Percentiles rank a stretch among this genome's conserved stretches.
phyloP scores from a whole-genome alignment of 2,329 filamentous ascomycete genomes.

The Penicillium sp. region DNA sequence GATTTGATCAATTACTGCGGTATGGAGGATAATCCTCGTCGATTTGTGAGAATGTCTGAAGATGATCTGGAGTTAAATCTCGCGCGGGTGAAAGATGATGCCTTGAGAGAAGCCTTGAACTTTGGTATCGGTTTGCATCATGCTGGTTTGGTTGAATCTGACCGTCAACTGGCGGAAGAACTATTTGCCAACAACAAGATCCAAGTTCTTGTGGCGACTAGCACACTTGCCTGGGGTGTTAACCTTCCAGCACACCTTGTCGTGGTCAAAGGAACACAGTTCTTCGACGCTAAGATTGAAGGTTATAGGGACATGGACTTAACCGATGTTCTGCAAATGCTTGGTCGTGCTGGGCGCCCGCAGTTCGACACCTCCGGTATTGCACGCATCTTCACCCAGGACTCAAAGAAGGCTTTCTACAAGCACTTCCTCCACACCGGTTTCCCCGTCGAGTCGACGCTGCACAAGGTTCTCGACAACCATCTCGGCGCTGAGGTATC shows the following conservation, averaged over 20 bases:
- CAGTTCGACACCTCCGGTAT: constrained; percentile 96
- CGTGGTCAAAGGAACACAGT: constrained; percentile 96
- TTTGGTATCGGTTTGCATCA: constrained; percentile 97
- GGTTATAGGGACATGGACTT: constrained; percentile 98
- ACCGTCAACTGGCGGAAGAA: constrained; percentile 84
- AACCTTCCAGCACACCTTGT: constrained; percentile 94
- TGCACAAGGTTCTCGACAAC: constrained; percentile 94
- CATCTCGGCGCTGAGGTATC: constrained; percentile 92
- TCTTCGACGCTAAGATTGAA: constrained; percentile 94
- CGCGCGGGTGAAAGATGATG: constrained; percentile 83
- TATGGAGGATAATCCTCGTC: constrained; percentile 93
- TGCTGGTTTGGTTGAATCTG: constrained; percentile 88
- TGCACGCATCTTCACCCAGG: constrained; percentile 92
- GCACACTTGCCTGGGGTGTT: constrained; percentile 94
- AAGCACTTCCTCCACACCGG: constrained; percentile 98
- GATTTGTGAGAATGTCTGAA: constrained; percentile 88
- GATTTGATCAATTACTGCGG: constrained; percentile 96
- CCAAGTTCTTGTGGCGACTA: constrained; percentile 89
- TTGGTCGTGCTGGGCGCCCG: constrained; percentile 85
- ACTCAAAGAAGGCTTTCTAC: constrained; percentile 97
- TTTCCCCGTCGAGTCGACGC: constrained; percentile 90
- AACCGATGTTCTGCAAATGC: constrained; percentile 95
- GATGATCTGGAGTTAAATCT: constrained; percentile 85
- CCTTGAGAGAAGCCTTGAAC: constrained; percentile 82
- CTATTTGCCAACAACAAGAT: constrained; percentile 97